Conservation (phyloP, 2,329 filamentous ascomycete genomes). For the Aspergillus japonicus region DNA sequence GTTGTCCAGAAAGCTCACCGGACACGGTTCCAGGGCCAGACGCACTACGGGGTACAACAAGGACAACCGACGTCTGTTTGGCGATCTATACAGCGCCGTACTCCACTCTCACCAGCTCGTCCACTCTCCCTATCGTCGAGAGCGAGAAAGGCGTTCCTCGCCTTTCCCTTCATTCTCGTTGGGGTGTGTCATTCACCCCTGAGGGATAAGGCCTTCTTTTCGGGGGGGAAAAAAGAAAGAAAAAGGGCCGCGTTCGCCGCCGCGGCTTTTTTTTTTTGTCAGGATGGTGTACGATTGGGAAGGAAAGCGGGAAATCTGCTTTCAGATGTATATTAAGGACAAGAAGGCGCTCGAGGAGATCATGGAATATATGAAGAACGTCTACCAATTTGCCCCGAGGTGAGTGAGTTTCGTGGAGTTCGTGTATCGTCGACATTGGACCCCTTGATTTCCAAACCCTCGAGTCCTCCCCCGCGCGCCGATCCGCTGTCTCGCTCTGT, state of each 20-base stretch:
- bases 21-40: background rate
- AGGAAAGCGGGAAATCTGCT: conserved; percentile 64
- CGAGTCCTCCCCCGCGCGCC: too few species aligned
- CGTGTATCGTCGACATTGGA: too few species aligned
- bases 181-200: conserved; percentile 9
- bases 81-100: conserved; percentile 10
- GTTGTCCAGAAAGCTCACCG: conserved; percentile 4
- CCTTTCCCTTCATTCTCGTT: background rate
- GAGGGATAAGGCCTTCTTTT: conserved; percentile 18
- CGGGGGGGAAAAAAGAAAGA: too few species aligned
- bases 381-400: conserved; percentile 69
- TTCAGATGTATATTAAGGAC: conserved; percentile 74
- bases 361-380: conserved; percentile 65
- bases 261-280: conserved; percentile 3
- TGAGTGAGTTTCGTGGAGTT: conserved; percentile 37
- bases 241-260: background rate
- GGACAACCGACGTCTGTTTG: conserved; percentile 32
- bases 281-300: conserved; percentile 64
- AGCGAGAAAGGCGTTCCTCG: background rate
- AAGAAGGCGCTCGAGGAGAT: conserved; percentile 71
- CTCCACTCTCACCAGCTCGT: conserved; percentile 17
- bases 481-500: background rate
- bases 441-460: too few species aligned
- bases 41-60: conserved; percentile 37
- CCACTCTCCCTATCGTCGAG: background rate